Percentiles rank a stretch among this genome's conserved stretches.
These are phyloP conservation scores for Cyclotella baltica DNA, from an alignment of 108 stramenopile genomes.

Conservation along the genomic window DNA sequence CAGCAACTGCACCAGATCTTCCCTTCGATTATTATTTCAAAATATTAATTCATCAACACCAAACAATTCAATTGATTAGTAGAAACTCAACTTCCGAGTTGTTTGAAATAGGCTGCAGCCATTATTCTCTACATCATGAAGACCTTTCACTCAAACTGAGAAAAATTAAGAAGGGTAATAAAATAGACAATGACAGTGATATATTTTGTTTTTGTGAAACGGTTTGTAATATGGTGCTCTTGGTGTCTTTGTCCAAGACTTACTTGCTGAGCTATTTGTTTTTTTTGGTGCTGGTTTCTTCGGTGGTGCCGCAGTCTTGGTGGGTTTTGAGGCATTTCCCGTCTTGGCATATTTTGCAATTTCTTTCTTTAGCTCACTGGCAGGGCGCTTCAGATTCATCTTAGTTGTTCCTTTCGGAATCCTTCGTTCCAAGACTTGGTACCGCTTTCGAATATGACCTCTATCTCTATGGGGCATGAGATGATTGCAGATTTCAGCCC, in stretches of 20 bases:
- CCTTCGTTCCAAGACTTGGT: constrained; percentile 85
- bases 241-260: too few species aligned
- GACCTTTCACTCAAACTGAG: too few species aligned
- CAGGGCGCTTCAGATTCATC: constrained; percentile 40
- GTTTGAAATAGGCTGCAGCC: too few species aligned
- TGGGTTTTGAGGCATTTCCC: not conserved
- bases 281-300: constrained; percentile 13
- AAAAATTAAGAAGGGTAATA: too few species aligned
- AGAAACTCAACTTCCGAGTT: too few species aligned
- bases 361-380: not conserved
- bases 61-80: too few species aligned
- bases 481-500: constrained; percentile 80
- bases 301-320: not conserved
- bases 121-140: too few species aligned
- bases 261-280: constrained; percentile 2
- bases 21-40: too few species aligned
- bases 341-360: constrained; percentile 11
- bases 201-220: too few species aligned
- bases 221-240: not conserved
- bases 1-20: too few species aligned
- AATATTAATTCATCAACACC: too few species aligned
- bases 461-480: constrained; percentile 87
- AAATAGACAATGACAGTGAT: too few species aligned
- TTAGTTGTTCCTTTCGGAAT: constrained; percentile 57
- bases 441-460: constrained; percentile 85